Base-by-base conservation (phyloP, 2,329 filamentous ascomycete species). In the Chrysoporthe austroafricana region DNA sequence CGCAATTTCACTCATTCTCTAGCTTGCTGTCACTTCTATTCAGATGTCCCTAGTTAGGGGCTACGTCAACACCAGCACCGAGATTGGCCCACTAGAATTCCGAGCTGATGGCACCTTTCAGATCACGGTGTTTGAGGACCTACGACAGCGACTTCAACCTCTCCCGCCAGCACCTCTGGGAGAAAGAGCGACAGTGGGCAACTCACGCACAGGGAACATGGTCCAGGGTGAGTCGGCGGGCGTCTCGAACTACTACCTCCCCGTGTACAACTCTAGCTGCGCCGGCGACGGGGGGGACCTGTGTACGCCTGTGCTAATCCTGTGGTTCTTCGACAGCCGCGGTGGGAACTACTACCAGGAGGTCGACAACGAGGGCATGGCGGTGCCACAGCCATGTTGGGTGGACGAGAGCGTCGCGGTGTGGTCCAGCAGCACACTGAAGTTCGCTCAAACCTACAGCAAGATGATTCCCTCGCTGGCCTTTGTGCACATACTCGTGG, bases 71-170 rank as follows among this genome's bases (percentile, higher is more conserved):
- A 14, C 26, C 7, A 50, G 46, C 54, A 34, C 32, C 13, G 11
- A 32, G 2, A 39, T 61, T 57, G 67, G 67, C 9, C 54, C 59
- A 6, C 54, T 67, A 39, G 43, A 77, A 66, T 84, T 86, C 71
- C 75, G 74, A 9, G 26, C 71, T 0, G 79, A 84, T 57, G 83
- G 82, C 6, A 82, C 78, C 0, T 86, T 87, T 71, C 82, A 85
- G 63, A 78, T 87, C 43, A 79, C 87, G 1, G 83, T 93, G 14
- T 91, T 93, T 69, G 85, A 87, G 39, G 91, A 93, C 85, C 0
- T 89, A 89, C 68, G 86, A 90, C 71, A 82, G 79, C 58, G 76
- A 83, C 59, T 81, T 77, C 69, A 85, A 86, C 65, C 73, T 86
- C 16, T 82, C 83, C 1, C 77, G 80, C 69, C 13, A 70, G 44